These are phyloP conservation scores for Gonapodya prolifera DNA, from an alignment of 192 early-diverging fungal species.

Conservation along the genomic window DNA sequence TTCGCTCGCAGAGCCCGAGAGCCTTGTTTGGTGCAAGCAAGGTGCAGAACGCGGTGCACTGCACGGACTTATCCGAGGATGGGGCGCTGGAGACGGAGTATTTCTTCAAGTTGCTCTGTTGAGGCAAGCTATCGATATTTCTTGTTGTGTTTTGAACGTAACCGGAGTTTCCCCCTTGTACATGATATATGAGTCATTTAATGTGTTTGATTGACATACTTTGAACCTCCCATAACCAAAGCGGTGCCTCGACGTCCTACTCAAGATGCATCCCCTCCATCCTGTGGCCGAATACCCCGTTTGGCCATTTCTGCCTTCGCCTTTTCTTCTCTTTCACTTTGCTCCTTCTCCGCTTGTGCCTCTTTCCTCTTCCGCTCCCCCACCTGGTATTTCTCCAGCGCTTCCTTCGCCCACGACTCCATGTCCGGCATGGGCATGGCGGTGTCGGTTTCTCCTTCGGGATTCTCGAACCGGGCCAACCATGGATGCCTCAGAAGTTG, in stretches of 20 bases:
- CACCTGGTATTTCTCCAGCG: neutral
- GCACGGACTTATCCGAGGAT: constrained; percentile 44
- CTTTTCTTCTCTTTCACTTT: too few relatives aligned
- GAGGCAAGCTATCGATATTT: too few relatives aligned
- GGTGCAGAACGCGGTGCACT: constrained; percentile 40
- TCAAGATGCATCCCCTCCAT: too few relatives aligned
- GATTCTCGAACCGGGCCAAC: neutral
- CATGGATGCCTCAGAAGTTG: neutral
- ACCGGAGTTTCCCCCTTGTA: too few relatives aligned
- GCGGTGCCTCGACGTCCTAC: too few relatives aligned
- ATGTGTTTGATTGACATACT: too few relatives aligned
- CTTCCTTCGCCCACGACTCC: neutral
- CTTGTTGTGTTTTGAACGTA: too few relatives aligned
- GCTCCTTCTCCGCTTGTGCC: neutral
- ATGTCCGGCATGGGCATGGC: neutral
- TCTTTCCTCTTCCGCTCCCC: neutral
- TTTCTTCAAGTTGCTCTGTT: constrained; percentile 4
- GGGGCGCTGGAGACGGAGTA: constrained; percentile 30
- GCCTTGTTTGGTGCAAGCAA: constrained; percentile 35
- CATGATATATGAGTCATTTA: too few relatives aligned
- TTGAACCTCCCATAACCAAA: too few relatives aligned
- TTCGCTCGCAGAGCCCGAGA: constrained; percentile 32
- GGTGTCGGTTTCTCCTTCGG: neutral
- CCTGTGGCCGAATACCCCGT: too few relatives aligned
- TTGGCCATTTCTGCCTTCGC: too few relatives aligned